These are phyloP conservation scores for Aschersonia sp. DNA, from an alignment of 2,329 filamentous ascomycete genomes.

Conservation along the genomic window DNA sequence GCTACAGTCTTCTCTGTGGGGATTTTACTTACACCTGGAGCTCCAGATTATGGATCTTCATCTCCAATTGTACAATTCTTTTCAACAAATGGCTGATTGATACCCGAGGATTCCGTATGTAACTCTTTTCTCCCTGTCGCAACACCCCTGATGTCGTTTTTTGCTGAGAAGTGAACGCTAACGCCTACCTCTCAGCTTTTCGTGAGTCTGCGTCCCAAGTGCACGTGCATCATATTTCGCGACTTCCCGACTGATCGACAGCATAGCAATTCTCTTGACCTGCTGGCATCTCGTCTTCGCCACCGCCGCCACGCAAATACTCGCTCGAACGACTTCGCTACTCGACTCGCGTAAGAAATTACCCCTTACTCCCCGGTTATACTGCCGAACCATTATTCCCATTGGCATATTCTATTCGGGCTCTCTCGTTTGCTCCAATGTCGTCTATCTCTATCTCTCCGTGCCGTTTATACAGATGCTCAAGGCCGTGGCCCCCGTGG, in stretches of 20 bases:
- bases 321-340: constrained; percentile 47
- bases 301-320: constrained; percentile 48
- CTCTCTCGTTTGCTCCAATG: constrained; percentile 51
- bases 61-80: constrained; percentile 73
- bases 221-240: neutral
- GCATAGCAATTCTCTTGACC: constrained; percentile 41
- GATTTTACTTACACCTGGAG: neutral
- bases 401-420: constrained; percentile 52
- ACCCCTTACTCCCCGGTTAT: constrained; percentile 44
- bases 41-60: constrained; percentile 58
- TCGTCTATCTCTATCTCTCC: constrained; percentile 52
- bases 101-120: constrained; percentile 11
- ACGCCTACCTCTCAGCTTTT: neutral
- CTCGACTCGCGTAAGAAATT: constrained; percentile 49
- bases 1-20: neutral
- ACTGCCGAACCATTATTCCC: constrained; percentile 47
- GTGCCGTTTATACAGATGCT: constrained; percentile 60
- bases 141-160: neutral
- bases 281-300: constrained; percentile 57
- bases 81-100: constrained; percentile 89
- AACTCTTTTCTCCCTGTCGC: neutral
- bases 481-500: constrained; percentile 53
- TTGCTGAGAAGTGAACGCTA: neutral
- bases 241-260: neutral
- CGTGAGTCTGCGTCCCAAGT: neutral